Base-by-base conservation (phyloP, 148 eudicot genomes). In the Spergularia bocconei region DNA sequence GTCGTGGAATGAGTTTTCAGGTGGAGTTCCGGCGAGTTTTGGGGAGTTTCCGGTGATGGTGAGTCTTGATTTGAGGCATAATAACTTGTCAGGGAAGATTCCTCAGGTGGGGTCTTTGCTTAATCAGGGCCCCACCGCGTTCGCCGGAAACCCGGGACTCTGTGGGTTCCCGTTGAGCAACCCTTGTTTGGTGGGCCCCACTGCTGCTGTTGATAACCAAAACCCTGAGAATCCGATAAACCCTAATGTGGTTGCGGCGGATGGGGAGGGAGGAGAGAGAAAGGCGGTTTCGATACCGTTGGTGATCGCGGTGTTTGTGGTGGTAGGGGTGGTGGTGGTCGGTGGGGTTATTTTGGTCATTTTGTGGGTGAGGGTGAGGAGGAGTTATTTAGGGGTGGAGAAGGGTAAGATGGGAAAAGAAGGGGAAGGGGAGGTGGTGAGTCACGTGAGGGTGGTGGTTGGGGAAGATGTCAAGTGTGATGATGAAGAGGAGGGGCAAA, bases 51-150 rank as follows among this genome's bases (percentile, higher is more conserved):
- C 93, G 79, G 96, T 88, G 63, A 83, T 86, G 76, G 80, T 93
- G 6, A 91, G 95, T 59, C 83, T 93, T 75, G 98, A 93, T 68
- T 86, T 93, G 72, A 80, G 88, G 78, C 67, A 85, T 61, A 94
- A 94, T 66, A 90, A 91, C 53, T 84, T 94, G 67, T 82, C 91
- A 5, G 98, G 98, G 16, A 90, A 91, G 47, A 89, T 94, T 10
- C 98, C 98, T 3, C 86, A 84, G 81, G 84, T 84, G 70, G 97
- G 98, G 17, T 90, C 93, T 2, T 54, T 94, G 73, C 58, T 94
- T 44, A 91, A 90, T 59, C 98, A 91, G 86, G 98, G 97, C 1
- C 98, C 98, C 55, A 94, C 98, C 5, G 97, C 98, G 3, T 94
- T 94, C 63, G 72, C 93, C 15, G 98, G 97, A 51, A 94, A 94